Conservation (phyloP, 345 rosid genomes). For the Citrus maxima region DNA sequence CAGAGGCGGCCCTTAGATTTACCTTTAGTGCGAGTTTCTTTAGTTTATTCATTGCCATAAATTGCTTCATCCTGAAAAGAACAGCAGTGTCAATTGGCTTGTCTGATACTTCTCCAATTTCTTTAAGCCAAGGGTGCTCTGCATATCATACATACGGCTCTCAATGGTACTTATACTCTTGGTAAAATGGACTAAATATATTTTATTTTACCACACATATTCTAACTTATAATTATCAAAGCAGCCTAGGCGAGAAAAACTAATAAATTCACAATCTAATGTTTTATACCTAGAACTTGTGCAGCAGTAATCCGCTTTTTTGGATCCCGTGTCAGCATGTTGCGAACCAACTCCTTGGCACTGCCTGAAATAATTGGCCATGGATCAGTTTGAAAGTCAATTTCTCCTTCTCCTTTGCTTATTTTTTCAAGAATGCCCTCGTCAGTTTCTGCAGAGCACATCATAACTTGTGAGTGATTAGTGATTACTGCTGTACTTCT, state of each 20-base stretch:
- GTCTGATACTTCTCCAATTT: constrained; percentile 78
- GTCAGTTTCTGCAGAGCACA: constrained; percentile 55
- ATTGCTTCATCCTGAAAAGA: constrained; percentile 87
- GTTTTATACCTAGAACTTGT: constrained; percentile 60
- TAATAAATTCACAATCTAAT: not conserved
- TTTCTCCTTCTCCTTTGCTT: constrained; percentile 45
- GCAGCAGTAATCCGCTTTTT: constrained; percentile 63
- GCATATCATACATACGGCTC: not conserved
- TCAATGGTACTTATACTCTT: not conserved
- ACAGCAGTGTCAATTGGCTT: constrained; percentile 91
- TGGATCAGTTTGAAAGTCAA: constrained; percentile 66
- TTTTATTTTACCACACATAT: too few relatives aligned
- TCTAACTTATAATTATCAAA: not conserved
- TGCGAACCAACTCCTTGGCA: constrained; percentile 78
- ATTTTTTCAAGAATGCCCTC: constrained; percentile 77
- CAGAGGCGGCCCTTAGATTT: not conserved
- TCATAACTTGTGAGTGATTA: not conserved
- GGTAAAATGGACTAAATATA: too few relatives aligned
- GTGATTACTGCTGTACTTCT: not conserved
- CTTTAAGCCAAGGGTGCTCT: constrained; percentile 76
- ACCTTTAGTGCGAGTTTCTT: constrained; percentile 94
- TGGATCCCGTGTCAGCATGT: constrained; percentile 71
- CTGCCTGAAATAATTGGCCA: constrained; percentile 78
- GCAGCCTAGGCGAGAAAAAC: not conserved
- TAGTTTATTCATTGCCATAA: constrained; percentile 90